Evolutionary conservation across 257 asterid genomes (phyloP), one percentile per base, ranked within the genome.

Genomic region (Jacaranda copaia): DNA sequence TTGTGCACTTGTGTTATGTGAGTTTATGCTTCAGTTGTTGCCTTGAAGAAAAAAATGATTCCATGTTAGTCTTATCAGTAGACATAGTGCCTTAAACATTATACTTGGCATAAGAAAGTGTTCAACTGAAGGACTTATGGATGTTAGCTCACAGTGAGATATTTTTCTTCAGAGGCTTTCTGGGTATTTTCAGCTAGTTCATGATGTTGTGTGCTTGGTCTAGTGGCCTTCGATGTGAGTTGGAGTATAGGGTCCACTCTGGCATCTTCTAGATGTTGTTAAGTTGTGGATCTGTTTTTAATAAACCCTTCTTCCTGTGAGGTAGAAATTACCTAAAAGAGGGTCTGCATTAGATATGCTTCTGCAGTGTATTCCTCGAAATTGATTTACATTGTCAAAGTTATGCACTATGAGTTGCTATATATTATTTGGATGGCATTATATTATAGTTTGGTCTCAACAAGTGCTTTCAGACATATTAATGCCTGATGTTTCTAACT

Each of bases 401-500:
- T 19, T 16, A 39, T 76, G 68, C 45, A 13, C 19, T 69, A 5
- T 58, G 65, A 42, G 49, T 60, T 45, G 63, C 35, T 67, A 53
- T 58, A 35, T 15, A 9, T 49, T 69, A 56, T 61, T 38, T 56
- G 19, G 38, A 64, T 38, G 8, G 5, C 64, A 70, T 53, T 53
- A 65, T 64, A 39, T 73, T 18, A 38, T 79, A n/a, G 45, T 74
- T 80, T 62, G 70, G 64, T 52, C 19, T 74, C 45, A 77, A 56
- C 60, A 36, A 10, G 58, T 56, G 38, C 70, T 66, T n/a, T 65
- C n/a, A 56, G 56, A 43, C 68, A 42, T 60, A 71, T 35, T 59
- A 38, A 71, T 38, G n/a, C 51, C 46, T 77, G 69, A 78, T 81
- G 81, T 66, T 52, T 73, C 68, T 70, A 46, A 52, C 43, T 73